A percentile compares a stretch with the other conserved stretches of the same genome.
phyloP scores from a whole-genome alignment of 257 asterid species.

The Cynanchum wilfordii region DNA sequence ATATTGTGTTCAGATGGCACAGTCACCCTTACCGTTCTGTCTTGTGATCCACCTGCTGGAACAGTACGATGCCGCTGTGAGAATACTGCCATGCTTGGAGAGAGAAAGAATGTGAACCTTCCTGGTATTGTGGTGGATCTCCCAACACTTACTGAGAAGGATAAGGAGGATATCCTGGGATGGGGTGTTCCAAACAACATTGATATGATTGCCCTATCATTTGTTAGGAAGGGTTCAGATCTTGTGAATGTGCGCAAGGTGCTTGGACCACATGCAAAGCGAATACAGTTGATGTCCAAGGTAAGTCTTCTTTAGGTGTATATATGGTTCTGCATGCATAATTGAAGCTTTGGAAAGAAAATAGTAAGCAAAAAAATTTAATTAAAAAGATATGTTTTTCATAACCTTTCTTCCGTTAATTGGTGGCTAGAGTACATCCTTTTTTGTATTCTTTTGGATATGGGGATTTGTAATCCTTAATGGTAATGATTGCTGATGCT shows the following conservation, averaged over 20 bases:
- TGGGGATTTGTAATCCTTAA: neutral
- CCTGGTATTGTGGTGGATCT: slow-evolving; percentile 90
- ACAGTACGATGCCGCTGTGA: slow-evolving; percentile 71
- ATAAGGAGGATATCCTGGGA: slow-evolving; percentile 68
- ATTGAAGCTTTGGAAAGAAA: neutral
- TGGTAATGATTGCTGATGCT: neutral
- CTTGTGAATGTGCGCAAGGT: slow-evolving; percentile 74
- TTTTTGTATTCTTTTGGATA: neutral
- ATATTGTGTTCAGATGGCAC: slow-evolving; percentile 86
- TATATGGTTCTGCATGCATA: neutral
- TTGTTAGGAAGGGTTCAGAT: slow-evolving; percentile 87
- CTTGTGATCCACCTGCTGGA: slow-evolving; percentile 60
- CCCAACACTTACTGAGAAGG: slow-evolving; percentile 83
- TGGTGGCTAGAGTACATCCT: neutral
- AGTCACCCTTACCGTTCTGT: slow-evolving; percentile 58
- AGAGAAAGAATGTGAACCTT: slow-evolving; percentile 77
- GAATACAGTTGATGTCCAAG: slow-evolving; percentile 77
- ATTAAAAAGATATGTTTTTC: neutral
- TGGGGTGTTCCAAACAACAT: slow-evolving; percentile 89
- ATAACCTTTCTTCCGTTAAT: neutral
- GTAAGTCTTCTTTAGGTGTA: slow-evolving; percentile 21
- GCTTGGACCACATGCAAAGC: slow-evolving; percentile 70
- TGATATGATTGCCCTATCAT: slow-evolving; percentile 86
- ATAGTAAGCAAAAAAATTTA: neutral
- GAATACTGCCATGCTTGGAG: slow-evolving; percentile 74